Base-by-base conservation (phyloP, 805 yeast species). In the Blastobotrys parvus region DNA sequence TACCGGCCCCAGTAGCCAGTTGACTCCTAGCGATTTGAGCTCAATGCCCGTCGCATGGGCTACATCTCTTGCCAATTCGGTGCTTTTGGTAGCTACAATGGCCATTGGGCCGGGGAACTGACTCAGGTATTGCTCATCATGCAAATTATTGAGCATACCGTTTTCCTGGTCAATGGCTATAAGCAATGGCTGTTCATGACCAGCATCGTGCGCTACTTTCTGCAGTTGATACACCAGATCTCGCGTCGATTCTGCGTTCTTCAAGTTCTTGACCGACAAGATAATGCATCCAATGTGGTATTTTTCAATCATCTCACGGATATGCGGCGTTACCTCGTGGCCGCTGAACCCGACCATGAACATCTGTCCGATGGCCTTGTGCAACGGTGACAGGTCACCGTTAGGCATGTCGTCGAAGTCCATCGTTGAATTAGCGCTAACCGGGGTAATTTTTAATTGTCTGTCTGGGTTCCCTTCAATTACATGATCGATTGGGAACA, bases 81-180 rank as follows among this genome's bases (percentile, higher is more conserved):
- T 53, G 43, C 73, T 70, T 8, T 72, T 72, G 0, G 79, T 68
- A 17, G 82, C 80, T 2, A 75, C 74, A 18, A 77, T 57, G 2
- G 78, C 81, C 82, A 78, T 77, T 21, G 80, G 79, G 3, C 82
- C 77, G 1, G 83, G 83, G 51, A 72, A 76, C 55, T 77, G 82
- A 7, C 77, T 70, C 17, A 77, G 56, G 45, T 59, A 62, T 7
- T 67, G 67, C 7, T 70, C 67, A 54, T 78, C 82, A 53, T 71
- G 73, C 37, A 78, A 61, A 23, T 77, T 69, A 57, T 77, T 76
- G 58, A 77, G 65, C 77, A 75, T 73, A 1, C 82, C 82, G 5
- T 80, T 77, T 53, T 77, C 83, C 55, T 75, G 79, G 54, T 78
- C 82, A 15, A 78, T 69, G 18, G 78, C 78, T 49, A 77, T 71